Evolutionary conservation across 2,329 filamentous ascomycete genomes (phyloP), one percentile per base, ranked within the genome.

Genomic region (Aspergillus amoenus): DNA sequence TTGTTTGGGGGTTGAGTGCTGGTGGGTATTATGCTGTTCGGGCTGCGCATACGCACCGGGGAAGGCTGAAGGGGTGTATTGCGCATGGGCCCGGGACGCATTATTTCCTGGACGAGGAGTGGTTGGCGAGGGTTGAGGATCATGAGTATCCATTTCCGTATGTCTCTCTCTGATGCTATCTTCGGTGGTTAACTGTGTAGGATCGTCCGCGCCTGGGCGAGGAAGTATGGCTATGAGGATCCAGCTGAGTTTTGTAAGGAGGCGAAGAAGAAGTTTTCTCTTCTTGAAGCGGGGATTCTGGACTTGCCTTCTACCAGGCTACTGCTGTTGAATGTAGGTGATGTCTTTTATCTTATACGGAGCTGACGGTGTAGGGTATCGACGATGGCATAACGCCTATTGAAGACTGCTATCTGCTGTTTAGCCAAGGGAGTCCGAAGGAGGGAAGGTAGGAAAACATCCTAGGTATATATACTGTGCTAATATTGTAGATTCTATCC

Each of bases 11-110:
- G 0, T 73, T 89, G 34, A 86, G 83, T 61, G 79, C 82, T 0
- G 87, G 87, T 30, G 87, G 87, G 0, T 89, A 88, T 77, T 88
- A 89, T 71, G 86, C 87, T 18, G 78, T 86, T 39, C 81, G 87
- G 17, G 79, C 84, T n/a, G 86, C 87, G 44, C 85, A 88, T 70
- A 89, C 86, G n/a, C 87, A 89, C 68, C 73, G 76, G 17, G 68
- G 76, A 0, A 71, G 74, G 9, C 72, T 90, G 18, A 70, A 73
- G 0, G 87, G 86, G 0, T 72, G 73, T 21, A 78, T 89, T 18
- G 86, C 84, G 2, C 85, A 88, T 71, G 86, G 86, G 0, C 85
- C 85, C 0, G 85, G 85, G 0, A 79, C 78, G 12, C 86, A 89
- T 70, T 78, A 84, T 65, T 87, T 87, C 67, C 84, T 86, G 67